Base-by-base conservation (phyloP, 1,284 basidiomycete species). In the Fomes fomentarius region DNA sequence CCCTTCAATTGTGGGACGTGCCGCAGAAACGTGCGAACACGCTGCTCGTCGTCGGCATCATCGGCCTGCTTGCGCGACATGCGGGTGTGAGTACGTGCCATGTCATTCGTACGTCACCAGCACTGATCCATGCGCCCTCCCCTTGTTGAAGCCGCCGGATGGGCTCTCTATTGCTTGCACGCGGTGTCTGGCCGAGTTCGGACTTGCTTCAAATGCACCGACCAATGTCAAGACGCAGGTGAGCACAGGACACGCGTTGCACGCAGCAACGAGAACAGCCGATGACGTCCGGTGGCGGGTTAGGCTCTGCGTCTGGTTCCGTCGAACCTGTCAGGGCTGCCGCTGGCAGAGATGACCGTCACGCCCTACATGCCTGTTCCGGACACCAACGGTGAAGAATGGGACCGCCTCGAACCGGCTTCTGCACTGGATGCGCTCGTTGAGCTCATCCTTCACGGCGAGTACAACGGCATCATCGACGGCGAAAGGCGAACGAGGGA, bases 1-100 rank as follows among this genome's bases (percentile, higher is more conserved):
- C 95, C 1, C 77, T 98, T 33, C 97, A 99, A 70, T 94, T 95
- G 68, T 99, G 97, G 97, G 93, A 95, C 59, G 82, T 87, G 7
- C 60, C 57, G 17, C 67, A 68, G 47, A 94, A 96, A 68, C 98
- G 98, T 71, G 72, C 85, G 17, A 77, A 83, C 66, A 87, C 89
- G 2, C 79, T 82, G 1, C 74, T 95, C 17, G 84, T 94, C 11
- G 74, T 98, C 4, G 87, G 87, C 22, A 84, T 98, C 49, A 83
- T 94, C 64, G 82, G 89, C 2, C 83, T 91, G 74, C 78, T 92
- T 8, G 80, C 91, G 26, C 92, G 93, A 60, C 87, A 88, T 28
- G 78, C 80, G 62, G 85, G 80, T 67, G 90, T 85, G 69, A 67
- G 82, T 75, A n/a, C 28, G 3, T 22, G 35, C 15, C 3, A 11